phyloP scores from a whole-genome alignment of 768 basidiomycete species.

The Collybia mongolica region DNA sequence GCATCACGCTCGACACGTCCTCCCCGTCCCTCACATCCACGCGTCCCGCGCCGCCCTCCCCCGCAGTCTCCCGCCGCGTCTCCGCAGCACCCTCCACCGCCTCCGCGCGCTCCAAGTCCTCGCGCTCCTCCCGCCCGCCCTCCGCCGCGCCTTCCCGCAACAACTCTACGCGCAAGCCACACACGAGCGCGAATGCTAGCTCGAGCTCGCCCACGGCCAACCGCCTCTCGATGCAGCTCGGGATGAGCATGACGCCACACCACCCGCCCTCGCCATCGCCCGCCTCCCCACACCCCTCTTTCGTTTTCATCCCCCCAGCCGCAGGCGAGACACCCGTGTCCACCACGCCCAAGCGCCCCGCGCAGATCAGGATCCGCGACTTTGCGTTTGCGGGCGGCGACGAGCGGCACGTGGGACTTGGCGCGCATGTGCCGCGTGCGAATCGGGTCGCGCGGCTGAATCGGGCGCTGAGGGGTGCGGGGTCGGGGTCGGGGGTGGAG shows the following conservation, averaged over 20 bases:
- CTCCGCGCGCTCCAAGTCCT: conserved; percentile 20
- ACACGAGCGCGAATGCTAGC: conserved; percentile 1
- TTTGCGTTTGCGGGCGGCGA: conserved; percentile 35
- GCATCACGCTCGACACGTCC: conserved; percentile 10
- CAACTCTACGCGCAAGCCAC: conserved; percentile 8
- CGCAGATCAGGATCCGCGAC: conserved; percentile 41
- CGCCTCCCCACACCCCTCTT: neutral
- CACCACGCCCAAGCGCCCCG: conserved; percentile 1
- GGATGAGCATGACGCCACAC: neutral
- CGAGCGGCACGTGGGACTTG: conserved; percentile 37
- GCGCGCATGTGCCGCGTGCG: conserved; percentile 36
- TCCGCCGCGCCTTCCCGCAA: conserved; percentile 13
- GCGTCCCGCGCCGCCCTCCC: conserved; percentile 16
- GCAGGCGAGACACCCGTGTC: neutral
- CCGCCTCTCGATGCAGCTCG: conserved; percentile 6
- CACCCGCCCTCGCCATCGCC: neutral
- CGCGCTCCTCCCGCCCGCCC: conserved; percentile 9
- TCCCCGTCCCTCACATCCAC: conserved; percentile 14
- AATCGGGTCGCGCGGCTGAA: conserved; percentile 35
- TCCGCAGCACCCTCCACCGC: conserved; percentile 29
- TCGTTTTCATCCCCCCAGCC: conserved; percentile 4
- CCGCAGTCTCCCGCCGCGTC: conserved; percentile 12
- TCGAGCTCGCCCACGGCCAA: neutral
- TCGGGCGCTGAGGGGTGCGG: conserved; percentile 20
- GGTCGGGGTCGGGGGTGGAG: conserved; percentile 8